phyloP scores from a whole-genome alignment of 192 early-diverging fungal genomes.

The Anaeromyces robustus region DNA sequence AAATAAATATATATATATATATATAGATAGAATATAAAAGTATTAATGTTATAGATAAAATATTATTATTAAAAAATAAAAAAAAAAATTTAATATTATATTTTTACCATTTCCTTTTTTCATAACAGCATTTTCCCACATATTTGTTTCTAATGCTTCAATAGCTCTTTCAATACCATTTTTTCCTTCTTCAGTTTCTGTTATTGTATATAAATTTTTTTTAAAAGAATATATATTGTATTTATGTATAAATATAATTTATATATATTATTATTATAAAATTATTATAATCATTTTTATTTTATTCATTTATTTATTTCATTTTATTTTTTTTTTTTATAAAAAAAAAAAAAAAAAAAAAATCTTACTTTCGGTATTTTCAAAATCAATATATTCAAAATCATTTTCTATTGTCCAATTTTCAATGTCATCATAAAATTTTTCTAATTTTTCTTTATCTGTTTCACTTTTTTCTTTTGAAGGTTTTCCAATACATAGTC shows the following conservation, averaged over 20 bases:
- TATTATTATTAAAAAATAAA: no score
- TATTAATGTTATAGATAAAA: no score
- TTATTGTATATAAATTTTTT: neutral
- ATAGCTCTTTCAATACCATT: neutral
- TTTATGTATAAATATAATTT: no score
- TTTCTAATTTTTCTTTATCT: neutral
- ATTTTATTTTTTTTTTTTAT: no score
- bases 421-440: neutral
- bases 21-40: no score
- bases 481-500: neutral
- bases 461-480: neutral
- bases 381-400: neutral
- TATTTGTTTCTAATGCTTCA: neutral
- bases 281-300: no score
- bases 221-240: neutral
- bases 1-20: no score
- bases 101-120: neutral
- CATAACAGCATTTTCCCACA: neutral
- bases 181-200: neutral
- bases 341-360: no score
- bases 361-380: neutral
- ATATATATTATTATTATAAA: no score
- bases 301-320: no score
- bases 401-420: neutral
- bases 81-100: no score